A percentile compares a stretch with the other conserved stretches of the same genome.
Conservation (phyloP, 352 stramenopile species). For the Phytophthora lateralis region DNA sequence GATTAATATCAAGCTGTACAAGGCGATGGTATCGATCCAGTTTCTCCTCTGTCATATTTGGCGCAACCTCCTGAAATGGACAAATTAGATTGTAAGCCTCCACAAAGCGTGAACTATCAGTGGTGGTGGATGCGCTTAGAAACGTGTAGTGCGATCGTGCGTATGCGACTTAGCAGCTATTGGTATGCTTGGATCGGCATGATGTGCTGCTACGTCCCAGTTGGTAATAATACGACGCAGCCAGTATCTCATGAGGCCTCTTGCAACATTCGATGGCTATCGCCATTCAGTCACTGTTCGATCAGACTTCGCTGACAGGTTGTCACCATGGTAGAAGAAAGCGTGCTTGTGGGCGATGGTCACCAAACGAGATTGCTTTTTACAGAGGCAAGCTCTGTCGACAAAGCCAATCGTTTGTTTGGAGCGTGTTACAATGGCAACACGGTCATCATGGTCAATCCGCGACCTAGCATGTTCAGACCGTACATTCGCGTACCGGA, state of each 20-base stretch:
- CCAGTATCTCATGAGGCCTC: not conserved
- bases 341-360: constrained; percentile 9
- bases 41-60: not conserved
- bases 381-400: constrained; percentile 48
- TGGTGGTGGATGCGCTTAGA: not conserved
- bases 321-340: constrained; percentile 24
- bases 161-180: not conserved
- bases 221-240: not conserved
- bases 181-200: too few relatives aligned
- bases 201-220: not conserved
- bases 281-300: too few relatives aligned
- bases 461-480: constrained; percentile 50
- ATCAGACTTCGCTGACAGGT: constrained; percentile 4
- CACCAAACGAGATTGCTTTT: constrained; percentile 63
- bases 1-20: constrained; percentile 48
- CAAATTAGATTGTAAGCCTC: not conserved
- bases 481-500: constrained; percentile 85
- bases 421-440: constrained; percentile 69
- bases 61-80: not conserved
- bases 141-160: constrained; percentile 2
- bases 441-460: constrained; percentile 77
- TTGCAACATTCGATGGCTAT: too few relatives aligned
- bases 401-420: constrained; percentile 69
- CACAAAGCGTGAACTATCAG: too few relatives aligned
- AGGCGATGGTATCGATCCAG: constrained; percentile 33